A percentile compares a stretch with the other conserved stretches of the same genome.
Conservation (phyloP, 257 asterid species). For the Solanum lignicaule region DNA sequence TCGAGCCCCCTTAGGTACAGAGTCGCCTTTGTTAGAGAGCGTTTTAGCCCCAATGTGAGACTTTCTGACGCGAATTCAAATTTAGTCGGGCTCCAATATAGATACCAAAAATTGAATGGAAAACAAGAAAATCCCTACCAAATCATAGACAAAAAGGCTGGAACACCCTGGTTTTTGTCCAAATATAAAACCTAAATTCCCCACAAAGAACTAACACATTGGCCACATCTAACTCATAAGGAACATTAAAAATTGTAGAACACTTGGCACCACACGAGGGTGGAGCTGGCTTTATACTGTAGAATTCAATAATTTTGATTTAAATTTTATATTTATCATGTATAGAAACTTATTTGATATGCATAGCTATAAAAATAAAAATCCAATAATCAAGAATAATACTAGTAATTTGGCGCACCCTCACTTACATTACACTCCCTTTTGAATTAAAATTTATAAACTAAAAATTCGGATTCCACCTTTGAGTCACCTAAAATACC, state of each 20-base stretch:
- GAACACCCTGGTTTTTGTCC: neutral
- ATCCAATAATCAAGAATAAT: neutral
- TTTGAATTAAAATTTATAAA: neutral
- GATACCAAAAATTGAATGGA: fast-evolving
- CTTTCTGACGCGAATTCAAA: fast-evolving
- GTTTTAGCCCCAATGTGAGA: too few relatives aligned
- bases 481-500: neutral
- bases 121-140: neutral
- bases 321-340: neutral
- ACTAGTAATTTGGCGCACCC: too few relatives aligned
- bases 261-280: neutral
- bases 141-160: neutral
- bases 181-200: neutral
- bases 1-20: fast-evolving
- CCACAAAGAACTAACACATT: neutral
- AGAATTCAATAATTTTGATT: neutral
- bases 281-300: neutral
- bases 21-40: fast-evolving
- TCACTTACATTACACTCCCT: too few relatives aligned
- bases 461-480: neutral
- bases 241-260: neutral
- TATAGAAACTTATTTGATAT: neutral
- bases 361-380: neutral
- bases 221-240: neutral
- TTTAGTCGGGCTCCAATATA: fast-evolving